Evolutionary conservation across 345 rosid species (phyloP), one percentile per base, ranked within the genome.

Genomic region (Iberis pinnata): DNA sequence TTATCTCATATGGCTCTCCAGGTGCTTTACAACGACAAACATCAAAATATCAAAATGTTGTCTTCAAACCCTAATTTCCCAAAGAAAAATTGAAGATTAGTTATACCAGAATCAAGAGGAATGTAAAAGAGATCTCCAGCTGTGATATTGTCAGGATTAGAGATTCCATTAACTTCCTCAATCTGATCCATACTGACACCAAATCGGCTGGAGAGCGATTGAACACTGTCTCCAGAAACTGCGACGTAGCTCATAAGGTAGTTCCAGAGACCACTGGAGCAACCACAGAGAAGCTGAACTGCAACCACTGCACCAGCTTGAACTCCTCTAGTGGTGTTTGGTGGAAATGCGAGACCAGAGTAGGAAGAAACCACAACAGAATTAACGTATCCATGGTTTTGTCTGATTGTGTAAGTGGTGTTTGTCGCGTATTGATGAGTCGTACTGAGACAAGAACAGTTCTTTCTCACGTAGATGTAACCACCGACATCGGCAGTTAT

Each of bases 221-320:
- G 87, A 63, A 90, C 76, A 45, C 85, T 76, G 47, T 90, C 98
- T 42, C 84, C 92, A 42, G 75, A 88, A 63, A 39, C 71, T 42
- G 86, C 45, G 58, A 90, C 85, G 64, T 90, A 90, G 59, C 96
- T 90, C 98, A 86, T 70, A 65, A 90, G 77, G 57, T 90, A 90
- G 73, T 86, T 90, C 98, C 96, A 90, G 59, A 84, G 42, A 61
- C 95, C 90, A 73, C 86, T 90, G 2, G 98, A 90, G 60, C 98
- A 90, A 19, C 96, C 95, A 64, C 98, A 90, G 24, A 82, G 81
- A 71, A 90, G 67, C 78, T 90, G 73, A 77, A 84, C 64, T 0
- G 87, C 80, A 48, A 90, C 88, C 11, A 90, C 96, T 0, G 80
- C 73, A 18, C 81, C 95, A 16, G 68, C 56, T 46, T 78, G 70